Evolutionary conservation across 1,139 yeast species (phyloP), one percentile per base, ranked within the genome.

Genomic region (Protomyces lactucae-debilis): DNA sequence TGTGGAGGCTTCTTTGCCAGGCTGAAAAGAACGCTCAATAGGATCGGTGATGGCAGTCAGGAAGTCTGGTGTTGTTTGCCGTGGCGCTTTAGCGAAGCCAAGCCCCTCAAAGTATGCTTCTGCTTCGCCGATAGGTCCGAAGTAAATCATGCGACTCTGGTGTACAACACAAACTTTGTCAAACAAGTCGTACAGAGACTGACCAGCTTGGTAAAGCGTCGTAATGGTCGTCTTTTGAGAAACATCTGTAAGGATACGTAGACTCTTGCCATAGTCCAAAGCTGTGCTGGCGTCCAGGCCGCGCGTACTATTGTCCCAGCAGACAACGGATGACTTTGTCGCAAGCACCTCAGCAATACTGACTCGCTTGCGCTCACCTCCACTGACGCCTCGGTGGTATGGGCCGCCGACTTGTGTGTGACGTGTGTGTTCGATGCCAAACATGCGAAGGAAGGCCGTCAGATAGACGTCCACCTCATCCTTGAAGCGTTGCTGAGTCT

Each of bases 301-400:
- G 73, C 91, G 81, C 3, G 91, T 86, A 35, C 89, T 85, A 73
- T 86, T 86, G 76, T 86, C 91, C 83, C 87, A 85, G 73, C 88
- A 85, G 72, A 84, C 87, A 64, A 85, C 75, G 54, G 84, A 79
- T 8, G 87, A 84, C 39, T 85, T 83, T 61, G 84, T 78, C 14
- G 85, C 78, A 32, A 85, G 77, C 14, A 52, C 59, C 72, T 86
- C 90, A 32, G 88, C 88, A 70, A 87, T 85, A 3, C 92, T 85
- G 28, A 87, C 93, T 75, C 95, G 85, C 76, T 87, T 87, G 70
- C 95, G 80, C 76, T 87, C 93, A 76, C 95, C 95, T 70, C 95
- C 95, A 53, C 91, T 86, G 39, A 87, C 88, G 75, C 95, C 95
- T 71, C 92, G 81, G 52, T 86, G 81, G 65, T 80, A 82, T 70